Percentiles rank a stretch among this genome's conserved stretches.
Conservation (phyloP, 2,329 filamentous ascomycete species). For the Exophiala sp. region DNA sequence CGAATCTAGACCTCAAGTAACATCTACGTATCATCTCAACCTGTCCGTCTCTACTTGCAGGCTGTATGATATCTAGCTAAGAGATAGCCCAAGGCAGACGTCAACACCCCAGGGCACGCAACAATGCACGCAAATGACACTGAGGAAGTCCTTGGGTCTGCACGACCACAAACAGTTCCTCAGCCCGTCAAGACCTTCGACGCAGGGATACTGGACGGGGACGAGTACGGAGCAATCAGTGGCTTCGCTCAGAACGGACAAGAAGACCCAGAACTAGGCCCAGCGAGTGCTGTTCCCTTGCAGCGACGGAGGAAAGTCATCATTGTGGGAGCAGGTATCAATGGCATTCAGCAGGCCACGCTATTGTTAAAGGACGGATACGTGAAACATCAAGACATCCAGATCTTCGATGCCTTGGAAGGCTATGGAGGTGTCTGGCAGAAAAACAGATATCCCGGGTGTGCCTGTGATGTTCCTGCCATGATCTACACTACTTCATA, state of each 20-base stretch:
- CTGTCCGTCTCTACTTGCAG: no score
- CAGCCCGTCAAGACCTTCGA: constrained; percentile 13
- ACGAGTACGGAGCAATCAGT: constrained; percentile 6
- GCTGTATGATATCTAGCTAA: no score
- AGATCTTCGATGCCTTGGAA: constrained; percentile 10
- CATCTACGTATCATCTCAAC: no score
- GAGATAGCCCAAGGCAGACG: no score
- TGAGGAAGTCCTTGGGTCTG: neutral
- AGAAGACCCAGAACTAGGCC: neutral
- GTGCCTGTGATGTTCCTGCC: constrained; percentile 19
- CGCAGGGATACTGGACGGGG: constrained; percentile 3
- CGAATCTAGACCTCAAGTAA: no score
- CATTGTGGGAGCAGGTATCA: constrained; percentile 8
- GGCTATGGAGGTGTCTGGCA: constrained; percentile 13
- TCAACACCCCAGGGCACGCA: neutral
- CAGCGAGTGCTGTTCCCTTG: constrained; percentile 1
- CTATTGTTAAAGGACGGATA: constrained; percentile 2
- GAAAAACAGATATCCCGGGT: constrained; percentile 17
- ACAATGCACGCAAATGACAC: neutral
- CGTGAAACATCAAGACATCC: constrained; percentile 4
- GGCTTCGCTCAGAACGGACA: neutral
- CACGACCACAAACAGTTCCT: neutral
- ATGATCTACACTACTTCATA: constrained; percentile 18
- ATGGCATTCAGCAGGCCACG: constrained; percentile 9
- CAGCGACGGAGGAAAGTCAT: constrained; percentile 7